These are phyloP conservation scores for Colletotrichum chrysophilum DNA, from an alignment of 2,329 filamentous ascomycete species.

Conservation along the genomic window DNA sequence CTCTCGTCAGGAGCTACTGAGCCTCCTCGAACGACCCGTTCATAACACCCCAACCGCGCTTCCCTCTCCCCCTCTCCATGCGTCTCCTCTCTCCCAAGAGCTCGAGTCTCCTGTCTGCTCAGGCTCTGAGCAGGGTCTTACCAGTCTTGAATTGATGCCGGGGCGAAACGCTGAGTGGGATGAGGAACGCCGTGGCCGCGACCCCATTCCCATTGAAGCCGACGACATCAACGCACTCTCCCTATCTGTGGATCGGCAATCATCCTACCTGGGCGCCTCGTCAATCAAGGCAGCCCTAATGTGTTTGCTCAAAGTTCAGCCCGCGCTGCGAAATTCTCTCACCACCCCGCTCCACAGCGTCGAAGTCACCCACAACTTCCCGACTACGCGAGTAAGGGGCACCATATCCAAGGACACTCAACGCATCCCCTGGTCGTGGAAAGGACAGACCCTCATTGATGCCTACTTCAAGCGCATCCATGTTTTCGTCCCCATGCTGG, in stretches of 20 bases:
- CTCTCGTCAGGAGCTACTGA: constrained; percentile 64
- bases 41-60: constrained; percentile 45
- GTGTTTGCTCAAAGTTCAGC: constrained; percentile 68
- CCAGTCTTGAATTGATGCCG: constrained; percentile 72
- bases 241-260: constrained; percentile 61
- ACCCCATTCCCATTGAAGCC: constrained; percentile 66
- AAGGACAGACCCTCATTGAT: constrained; percentile 72
- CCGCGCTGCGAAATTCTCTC: constrained; percentile 49
- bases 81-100: constrained; percentile 52
- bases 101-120: constrained; percentile 54
- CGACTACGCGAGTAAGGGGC: constrained; percentile 46
- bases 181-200: constrained; percentile 61
- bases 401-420: constrained; percentile 51
- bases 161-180: constrained; percentile 70
- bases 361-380: constrained; percentile 51
- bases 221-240: constrained; percentile 67
- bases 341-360: constrained; percentile 52
- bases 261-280: constrained; percentile 74
- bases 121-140: constrained; percentile 53
- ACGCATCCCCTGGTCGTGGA: constrained; percentile 62
- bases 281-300: constrained; percentile 77
- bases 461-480: constrained; percentile 80
- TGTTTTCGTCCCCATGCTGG: constrained; percentile 74
- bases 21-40: constrained; percentile 55
- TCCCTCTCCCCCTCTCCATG: constrained; percentile 59